phyloP scores from a whole-genome alignment of 2,329 filamentous ascomycete genomes.

The Simplicillium aogashimaense region DNA sequence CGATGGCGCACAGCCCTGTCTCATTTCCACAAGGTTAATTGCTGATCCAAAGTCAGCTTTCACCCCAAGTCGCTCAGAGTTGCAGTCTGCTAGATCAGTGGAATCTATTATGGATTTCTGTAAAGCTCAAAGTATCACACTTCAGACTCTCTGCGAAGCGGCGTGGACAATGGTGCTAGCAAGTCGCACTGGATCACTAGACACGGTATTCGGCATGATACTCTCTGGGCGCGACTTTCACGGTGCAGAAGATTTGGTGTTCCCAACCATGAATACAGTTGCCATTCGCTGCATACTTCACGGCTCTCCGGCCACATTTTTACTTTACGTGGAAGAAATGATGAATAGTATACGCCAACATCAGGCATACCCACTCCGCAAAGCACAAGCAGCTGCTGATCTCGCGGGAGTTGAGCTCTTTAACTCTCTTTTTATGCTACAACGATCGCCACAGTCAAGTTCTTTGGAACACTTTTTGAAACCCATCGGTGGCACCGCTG shows the following conservation, averaged over 20 bases:
- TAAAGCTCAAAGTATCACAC: constrained; percentile 54
- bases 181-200: constrained; percentile 50
- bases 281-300: constrained; percentile 64
- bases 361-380: constrained; percentile 69
- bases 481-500: constrained; percentile 53
- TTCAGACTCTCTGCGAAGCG: constrained; percentile 67
- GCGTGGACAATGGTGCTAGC: constrained; percentile 68
- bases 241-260: constrained; percentile 57
- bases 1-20: constrained; percentile 32
- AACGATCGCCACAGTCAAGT: constrained; percentile 21
- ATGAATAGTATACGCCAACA: constrained; percentile 56
- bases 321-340: constrained; percentile 64
- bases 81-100: constrained; percentile 9
- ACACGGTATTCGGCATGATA: constrained; percentile 74
- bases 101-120: constrained; percentile 43
- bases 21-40: constrained; percentile 12
- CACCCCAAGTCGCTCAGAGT: constrained; percentile 2
- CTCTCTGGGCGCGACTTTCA: constrained; percentile 76
- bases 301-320: constrained; percentile 52
- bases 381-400: constrained; percentile 39
- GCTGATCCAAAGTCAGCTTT: background rate
- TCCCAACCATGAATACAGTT: constrained; percentile 90
- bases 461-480: constrained; percentile 35
- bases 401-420: constrained; percentile 32
- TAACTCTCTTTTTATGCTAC: constrained; percentile 47